phyloP scores from a whole-genome alignment of 441 rosid genomes.

The Gossypium davidsonii region DNA sequence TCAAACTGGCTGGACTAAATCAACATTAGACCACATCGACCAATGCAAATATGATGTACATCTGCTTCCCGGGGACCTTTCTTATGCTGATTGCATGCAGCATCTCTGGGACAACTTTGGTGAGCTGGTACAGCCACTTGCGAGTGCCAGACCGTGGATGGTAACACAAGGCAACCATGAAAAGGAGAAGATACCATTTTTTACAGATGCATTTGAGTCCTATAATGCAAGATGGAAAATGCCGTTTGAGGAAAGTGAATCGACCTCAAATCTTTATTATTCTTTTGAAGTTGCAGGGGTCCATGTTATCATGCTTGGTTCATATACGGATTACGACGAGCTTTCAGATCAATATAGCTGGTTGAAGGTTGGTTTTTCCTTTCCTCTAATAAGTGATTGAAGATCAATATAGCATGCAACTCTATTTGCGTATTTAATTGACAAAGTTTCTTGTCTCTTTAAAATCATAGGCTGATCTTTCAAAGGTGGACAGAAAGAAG shows the following conservation, averaged over 20 bases:
- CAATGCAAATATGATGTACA: conserved; percentile 67
- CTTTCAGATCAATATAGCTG: conserved; percentile 70
- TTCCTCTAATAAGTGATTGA: conserved; percentile 2
- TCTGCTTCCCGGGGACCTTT: conserved; percentile 89
- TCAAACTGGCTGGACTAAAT: conserved; percentile 92
- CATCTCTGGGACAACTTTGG: conserved; percentile 89
- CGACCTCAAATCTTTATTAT: conserved; percentile 82
- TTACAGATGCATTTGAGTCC: conserved; percentile 64
- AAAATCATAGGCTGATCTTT: conserved; percentile 60
- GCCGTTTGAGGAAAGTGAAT: conserved; percentile 88
- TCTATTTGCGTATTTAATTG: not conserved
- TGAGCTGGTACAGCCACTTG: conserved; percentile 80
- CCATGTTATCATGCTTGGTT: conserved; percentile 86
- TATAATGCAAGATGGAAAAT: conserved; percentile 92
- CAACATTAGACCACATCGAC: conserved; percentile 80
- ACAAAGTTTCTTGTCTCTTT: conserved; percentile 7
- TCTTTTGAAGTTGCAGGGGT: conserved; percentile 87
- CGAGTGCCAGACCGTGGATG: conserved; percentile 97
- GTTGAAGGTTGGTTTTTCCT: conserved; percentile 56
- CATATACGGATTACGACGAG: conserved; percentile 65
- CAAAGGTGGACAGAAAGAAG: conserved; percentile 67
- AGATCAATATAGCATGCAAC: not conserved
- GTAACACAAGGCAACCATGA: conserved; percentile 97
- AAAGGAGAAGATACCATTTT: conserved; percentile 55
- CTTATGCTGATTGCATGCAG: conserved; percentile 88